phyloP scores from a whole-genome alignment of 1,284 basidiomycete species.

The Boletus mariae region DNA sequence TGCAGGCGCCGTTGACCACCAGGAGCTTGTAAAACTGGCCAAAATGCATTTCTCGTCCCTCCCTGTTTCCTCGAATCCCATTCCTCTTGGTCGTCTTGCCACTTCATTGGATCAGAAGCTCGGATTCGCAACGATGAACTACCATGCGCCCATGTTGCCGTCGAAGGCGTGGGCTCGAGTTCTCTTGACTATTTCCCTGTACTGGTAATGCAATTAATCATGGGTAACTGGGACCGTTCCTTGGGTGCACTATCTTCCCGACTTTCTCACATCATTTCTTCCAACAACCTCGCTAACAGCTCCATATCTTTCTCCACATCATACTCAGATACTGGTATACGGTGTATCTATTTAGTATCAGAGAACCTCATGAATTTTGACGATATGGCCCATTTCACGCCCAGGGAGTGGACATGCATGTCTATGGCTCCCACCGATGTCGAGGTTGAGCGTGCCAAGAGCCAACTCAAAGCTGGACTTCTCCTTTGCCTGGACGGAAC shows the following conservation, averaged over 20 bases:
- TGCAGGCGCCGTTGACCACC: slow-evolving; percentile 92
- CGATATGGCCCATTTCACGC: slow-evolving; percentile 91
- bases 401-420: slow-evolving; percentile 98
- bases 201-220: slow-evolving; percentile 97
- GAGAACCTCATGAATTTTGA: slow-evolving; percentile 95
- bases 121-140: slow-evolving; percentile 92
- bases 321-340: slow-evolving; percentile 99
- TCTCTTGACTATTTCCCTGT: slow-evolving; percentile 99
- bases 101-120: slow-evolving; percentile 94
- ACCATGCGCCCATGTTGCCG: slow-evolving; percentile 89
- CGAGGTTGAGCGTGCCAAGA: slow-evolving; percentile 97
- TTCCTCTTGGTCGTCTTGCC: slow-evolving; percentile 79
- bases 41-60: slow-evolving; percentile 91
- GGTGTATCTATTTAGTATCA: slow-evolving; percentile 97
- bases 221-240: slow-evolving; percentile 99
- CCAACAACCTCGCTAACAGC: slow-evolving; percentile 96
- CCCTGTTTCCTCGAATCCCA: slow-evolving; percentile 84
- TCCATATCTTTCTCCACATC: slow-evolving; percentile 99
- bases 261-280: slow-evolving; percentile 88
- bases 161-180: slow-evolving; percentile 97
- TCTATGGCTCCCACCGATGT: slow-evolving; percentile 78
- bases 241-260: slow-evolving; percentile 91
- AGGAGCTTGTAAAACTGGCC: slow-evolving; percentile 91
- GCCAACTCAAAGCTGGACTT: slow-evolving; percentile 93
- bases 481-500: slow-evolving; percentile 91